Base-by-base conservation (phyloP, 2,329 filamentous ascomycete genomes). In the Xylaria digitata region DNA sequence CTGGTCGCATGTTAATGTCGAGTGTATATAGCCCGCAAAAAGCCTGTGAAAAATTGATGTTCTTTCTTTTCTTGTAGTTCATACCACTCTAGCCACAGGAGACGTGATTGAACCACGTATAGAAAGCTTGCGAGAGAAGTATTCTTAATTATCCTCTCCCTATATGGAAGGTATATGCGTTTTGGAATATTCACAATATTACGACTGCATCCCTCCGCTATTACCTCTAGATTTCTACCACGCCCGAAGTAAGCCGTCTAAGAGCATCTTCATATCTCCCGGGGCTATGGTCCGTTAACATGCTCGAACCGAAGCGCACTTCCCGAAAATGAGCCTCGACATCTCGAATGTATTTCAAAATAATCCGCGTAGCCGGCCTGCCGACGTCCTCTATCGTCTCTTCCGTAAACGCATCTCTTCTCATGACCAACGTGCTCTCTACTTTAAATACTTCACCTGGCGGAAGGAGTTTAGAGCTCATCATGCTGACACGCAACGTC, bases 361-460 rank as follows among this genome's bases (percentile, higher is more conserved):
- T 87, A 46, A 92, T 87, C 58, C 91, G 82, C 49, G 87, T 88
- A 6, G 91, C 91, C 8, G 90, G 90, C 55, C 85, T 82, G 0
- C 89, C 89, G n/a, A 91, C 78, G 19, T 83, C 80, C 60, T 84
- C 84, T 48, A 81, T 79, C 4, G 77, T 80, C 26, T 74, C 80
- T 66, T 73, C 77, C 73, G 85, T 73, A 49, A 92, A 91, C 0
- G 90, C 88, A 73, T 92, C 88, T 13, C 90, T 81, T 70, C 91
- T 84, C 67, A 93, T 80, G 3, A 92, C 90, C 8, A 84, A 83
- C 75, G 88, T 88, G 26, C 85, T 90, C 78, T 93, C 90, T 2
- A 94, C 84, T 1, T 89, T 82, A 73, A 94, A 93, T 0, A 94
- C 89, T 75, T 94, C 91, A 0, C 92, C 92, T 0, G 92, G 92